phyloP scores from a whole-genome alignment of 257 asterid species.

The Ophiorrhiza pumila region DNA sequence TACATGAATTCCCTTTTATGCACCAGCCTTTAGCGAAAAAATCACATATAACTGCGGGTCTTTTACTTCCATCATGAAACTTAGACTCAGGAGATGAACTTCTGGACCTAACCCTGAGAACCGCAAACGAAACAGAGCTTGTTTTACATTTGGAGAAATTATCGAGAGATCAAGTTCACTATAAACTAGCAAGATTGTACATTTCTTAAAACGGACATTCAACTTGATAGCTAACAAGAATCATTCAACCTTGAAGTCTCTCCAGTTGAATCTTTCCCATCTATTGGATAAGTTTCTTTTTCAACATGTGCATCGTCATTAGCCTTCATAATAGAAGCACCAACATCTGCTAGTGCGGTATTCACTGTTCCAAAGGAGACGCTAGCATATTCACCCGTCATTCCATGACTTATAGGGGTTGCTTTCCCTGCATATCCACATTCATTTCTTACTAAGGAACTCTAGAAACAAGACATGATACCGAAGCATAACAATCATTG shows the following conservation, averaged over 20 bases:
- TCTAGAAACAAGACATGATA: slow-evolving; percentile 9
- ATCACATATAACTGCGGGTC: slow-evolving; percentile 56
- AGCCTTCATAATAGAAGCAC: slow-evolving; percentile 35
- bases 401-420: slow-evolving; percentile 30
- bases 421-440: slow-evolving; percentile 60
- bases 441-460: slow-evolving; percentile 23
- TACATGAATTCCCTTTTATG: slow-evolving; percentile 75
- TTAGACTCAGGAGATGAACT: slow-evolving; percentile 44
- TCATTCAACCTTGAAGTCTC: slow-evolving; percentile 52
- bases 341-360: slow-evolving; percentile 24
- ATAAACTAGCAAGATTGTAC: slow-evolving; percentile 12
- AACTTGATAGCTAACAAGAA: slow-evolving; percentile 16
- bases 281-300: slow-evolving; percentile 34
- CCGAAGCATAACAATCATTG: slow-evolving; percentile 9
- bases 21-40: slow-evolving; percentile 94
- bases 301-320: slow-evolving; percentile 19
- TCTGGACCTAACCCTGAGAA: slow-evolving; percentile 70
- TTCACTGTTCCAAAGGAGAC: slow-evolving; percentile 31
- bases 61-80: slow-evolving; percentile 45
- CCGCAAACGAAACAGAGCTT: slow-evolving; percentile 29
- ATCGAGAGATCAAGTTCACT: slow-evolving; percentile 11
- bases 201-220: not conserved
- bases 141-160: not conserved
- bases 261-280: slow-evolving; percentile 27
- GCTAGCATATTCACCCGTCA: slow-evolving; percentile 24